Conservation (phyloP, 768 basidiomycete genomes). For the Phylloporus sp. region DNA sequence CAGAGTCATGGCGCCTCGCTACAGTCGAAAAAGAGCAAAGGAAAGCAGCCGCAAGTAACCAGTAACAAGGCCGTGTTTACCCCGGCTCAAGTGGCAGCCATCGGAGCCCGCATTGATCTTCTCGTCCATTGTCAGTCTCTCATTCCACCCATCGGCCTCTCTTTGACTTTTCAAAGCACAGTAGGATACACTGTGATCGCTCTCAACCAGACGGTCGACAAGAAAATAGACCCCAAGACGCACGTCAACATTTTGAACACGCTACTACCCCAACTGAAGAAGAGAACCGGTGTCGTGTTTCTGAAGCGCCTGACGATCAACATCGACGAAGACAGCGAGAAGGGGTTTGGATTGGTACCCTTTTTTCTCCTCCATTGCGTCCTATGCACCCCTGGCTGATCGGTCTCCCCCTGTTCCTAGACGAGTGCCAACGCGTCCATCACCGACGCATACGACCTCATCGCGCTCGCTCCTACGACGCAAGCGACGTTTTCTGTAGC, state of each 20-base stretch:
- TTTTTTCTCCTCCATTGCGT: constrained; percentile 13
- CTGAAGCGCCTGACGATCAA: constrained; percentile 78
- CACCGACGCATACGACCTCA: constrained; percentile 66
- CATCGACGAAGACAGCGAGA: constrained; percentile 79
- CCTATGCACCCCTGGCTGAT: background rate
- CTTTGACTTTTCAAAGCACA: constrained; percentile 29
- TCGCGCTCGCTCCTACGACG: constrained; percentile 72
- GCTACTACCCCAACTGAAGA: constrained; percentile 55
- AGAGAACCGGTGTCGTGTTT: constrained; percentile 55
- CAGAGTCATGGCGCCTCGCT: constrained; percentile 8
- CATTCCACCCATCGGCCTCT: background rate
- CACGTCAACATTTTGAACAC: constrained; percentile 61
- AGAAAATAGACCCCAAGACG: constrained; percentile 65
- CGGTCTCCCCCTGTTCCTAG: constrained; percentile 33
- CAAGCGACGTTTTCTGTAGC: constrained; percentile 68
- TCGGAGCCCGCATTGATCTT: constrained; percentile 64
- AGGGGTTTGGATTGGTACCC: constrained; percentile 77
- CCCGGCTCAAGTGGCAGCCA: constrained; percentile 48
- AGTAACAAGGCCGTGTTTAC: constrained; percentile 38
- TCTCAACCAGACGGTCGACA: constrained; percentile 66
- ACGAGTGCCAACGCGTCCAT: constrained; percentile 62
- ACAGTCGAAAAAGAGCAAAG: constrained; percentile 28
- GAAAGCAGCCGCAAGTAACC: constrained; percentile 33
- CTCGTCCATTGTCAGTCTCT: constrained; percentile 62
- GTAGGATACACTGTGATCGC: constrained; percentile 86